Evolutionary conservation across 352 stramenopile genomes (phyloP).

Genomic region (Plasmopara muralis): DNA sequence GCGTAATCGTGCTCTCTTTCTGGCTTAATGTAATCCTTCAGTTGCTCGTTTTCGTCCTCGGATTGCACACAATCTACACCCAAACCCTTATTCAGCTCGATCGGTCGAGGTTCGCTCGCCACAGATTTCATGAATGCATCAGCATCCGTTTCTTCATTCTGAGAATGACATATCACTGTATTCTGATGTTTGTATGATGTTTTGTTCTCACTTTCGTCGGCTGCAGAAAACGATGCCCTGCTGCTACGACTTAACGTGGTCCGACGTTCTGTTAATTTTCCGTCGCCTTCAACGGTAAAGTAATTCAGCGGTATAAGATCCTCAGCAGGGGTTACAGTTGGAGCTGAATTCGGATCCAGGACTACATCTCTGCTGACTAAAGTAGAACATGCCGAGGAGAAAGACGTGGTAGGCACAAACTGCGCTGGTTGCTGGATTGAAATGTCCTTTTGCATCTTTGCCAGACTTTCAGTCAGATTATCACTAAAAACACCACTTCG

Average conservation of each 20-base stretch:
- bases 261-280: slow-evolving; percentile 20
- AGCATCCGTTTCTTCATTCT: slow-evolving; percentile 7
- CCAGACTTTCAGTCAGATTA: slow-evolving; percentile 19
- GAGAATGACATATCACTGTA: slow-evolving; percentile 1
- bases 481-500: slow-evolving; percentile 8
- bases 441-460: slow-evolving; percentile 30
- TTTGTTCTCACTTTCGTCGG: slow-evolving; percentile 13
- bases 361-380: slow-evolving; percentile 13
- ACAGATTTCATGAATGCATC: slow-evolving; percentile 3
- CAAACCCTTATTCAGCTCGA: slow-evolving; percentile 6
- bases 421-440: slow-evolving; percentile 10
- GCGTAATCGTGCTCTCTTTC: slow-evolving; percentile 13
- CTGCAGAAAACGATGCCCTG: slow-evolving; percentile 19
- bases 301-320: slow-evolving; percentile 54
- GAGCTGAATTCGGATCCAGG: neutral
- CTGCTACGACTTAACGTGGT: slow-evolving; percentile 23
- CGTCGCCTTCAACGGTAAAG: slow-evolving; percentile 35
- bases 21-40: neutral
- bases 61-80: slow-evolving; percentile 1
- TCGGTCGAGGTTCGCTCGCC: slow-evolving; percentile 2
- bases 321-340: slow-evolving; percentile 6
- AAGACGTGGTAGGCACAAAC: slow-evolving; percentile 7
- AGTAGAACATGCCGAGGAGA: slow-evolving; percentile 14
- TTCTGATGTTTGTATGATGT: slow-evolving; percentile 12
- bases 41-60: slow-evolving; percentile 1